Conservation (phyloP, 768 basidiomycete genomes). For the Peribolospora kevripleyi region DNA sequence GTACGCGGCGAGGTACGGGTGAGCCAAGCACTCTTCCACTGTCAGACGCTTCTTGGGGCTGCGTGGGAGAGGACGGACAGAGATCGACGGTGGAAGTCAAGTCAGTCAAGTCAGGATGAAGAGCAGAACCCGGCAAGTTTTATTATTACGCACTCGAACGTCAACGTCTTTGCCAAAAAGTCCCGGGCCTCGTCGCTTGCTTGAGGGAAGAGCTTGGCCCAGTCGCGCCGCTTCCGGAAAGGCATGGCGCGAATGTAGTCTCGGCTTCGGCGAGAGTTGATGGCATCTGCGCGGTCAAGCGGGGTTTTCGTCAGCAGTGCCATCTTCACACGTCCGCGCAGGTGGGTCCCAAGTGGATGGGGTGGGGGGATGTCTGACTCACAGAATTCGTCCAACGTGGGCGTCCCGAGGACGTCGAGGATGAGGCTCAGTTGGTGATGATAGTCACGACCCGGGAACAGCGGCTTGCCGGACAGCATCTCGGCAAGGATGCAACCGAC, state of each 20-base stretch:
- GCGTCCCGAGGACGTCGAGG: conserved; percentile 64
- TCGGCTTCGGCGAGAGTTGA: conserved; percentile 49
- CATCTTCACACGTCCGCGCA: background rate
- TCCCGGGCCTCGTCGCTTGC: conserved; percentile 24
- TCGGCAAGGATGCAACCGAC: conserved; percentile 73
- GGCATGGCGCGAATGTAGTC: conserved; percentile 76
- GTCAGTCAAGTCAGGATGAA: conserved; percentile 5
- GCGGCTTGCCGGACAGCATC: conserved; percentile 70
- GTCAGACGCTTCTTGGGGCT: conserved; percentile 60
- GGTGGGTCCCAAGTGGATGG: background rate
- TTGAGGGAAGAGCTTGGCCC: conserved; percentile 35
- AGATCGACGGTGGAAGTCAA: no score
- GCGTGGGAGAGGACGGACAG: no score
- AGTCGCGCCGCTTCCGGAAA: conserved; percentile 54
- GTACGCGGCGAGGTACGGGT: conserved; percentile 60
- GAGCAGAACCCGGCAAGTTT: conserved; percentile 10
- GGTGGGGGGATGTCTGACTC: background rate
- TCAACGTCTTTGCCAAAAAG: conserved; percentile 53
- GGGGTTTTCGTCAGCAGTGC: conserved; percentile 30
- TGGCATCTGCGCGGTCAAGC: conserved; percentile 85
- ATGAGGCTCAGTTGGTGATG: conserved; percentile 84
- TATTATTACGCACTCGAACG: conserved; percentile 29
- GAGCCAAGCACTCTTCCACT: conserved; percentile 61
- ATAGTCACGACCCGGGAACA: conserved; percentile 86
- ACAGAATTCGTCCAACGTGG: conserved; percentile 11